Evolutionary conservation across 257 asterid genomes (phyloP), one percentile per base, ranked within the genome.

Genomic region (Anisodus acutangulus): DNA sequence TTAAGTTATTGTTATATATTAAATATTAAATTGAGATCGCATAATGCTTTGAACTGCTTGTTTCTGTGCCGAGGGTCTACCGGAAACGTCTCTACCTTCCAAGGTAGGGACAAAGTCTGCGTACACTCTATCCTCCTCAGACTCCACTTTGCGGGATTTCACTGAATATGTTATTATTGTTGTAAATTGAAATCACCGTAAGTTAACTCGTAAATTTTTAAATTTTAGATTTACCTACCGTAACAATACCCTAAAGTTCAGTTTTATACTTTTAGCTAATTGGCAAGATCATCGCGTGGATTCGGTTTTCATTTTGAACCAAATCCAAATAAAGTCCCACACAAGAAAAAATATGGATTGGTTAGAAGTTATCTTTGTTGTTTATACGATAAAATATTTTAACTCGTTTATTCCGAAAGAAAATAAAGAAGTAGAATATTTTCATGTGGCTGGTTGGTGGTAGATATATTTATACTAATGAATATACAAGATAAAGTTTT

Each of bases 251-350:
- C 43, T 47, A 11, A 74, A 19, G 60, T 19, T 3, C 19, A 51
- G 8, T 51, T 22, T 51, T 76, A 11, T 15, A 76, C 26, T 39
- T 76, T 51, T 12, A 76, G 47, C 47, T 37, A 76, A 74, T 74
- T 13, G n/a, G 26, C 47, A 22, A 26, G 81, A 76, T 26, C 81
- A 51, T 51, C 5, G n/a, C 26, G 31, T 76, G 63, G 81, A 76
- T 76, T 76, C 19, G 43, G 47, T 1, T 51, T 26, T 51, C 7
- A n/a, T 22, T 76, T 76, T 51, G 19, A 51, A 51, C 63, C 63
- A 12, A 76, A 76, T 76, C 22, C 47, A 76, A 76, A 76, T 76
- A 51, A 76, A 51, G 45, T 39, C 2, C 63, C 59, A 76, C 8
- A 76, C 47, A 26, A 51, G 63, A 76, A 76, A 76, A 63, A 74